phyloP scores from a whole-genome alignment of 2,329 filamentous ascomycete genomes.

The Microdochium bolleyi region DNA sequence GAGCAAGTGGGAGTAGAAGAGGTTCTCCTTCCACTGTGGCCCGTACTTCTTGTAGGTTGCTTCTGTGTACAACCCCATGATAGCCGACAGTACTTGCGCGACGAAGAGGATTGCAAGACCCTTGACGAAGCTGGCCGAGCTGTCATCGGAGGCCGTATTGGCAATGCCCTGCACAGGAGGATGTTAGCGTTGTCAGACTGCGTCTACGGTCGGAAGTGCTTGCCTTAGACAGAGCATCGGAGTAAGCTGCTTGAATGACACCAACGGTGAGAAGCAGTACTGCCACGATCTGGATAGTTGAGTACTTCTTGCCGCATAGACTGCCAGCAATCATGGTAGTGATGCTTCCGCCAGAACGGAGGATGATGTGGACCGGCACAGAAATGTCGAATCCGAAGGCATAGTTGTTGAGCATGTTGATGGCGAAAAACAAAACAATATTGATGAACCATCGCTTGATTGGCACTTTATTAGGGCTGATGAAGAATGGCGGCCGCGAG shows the following conservation, averaged over 20 bases:
- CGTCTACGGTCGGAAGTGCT: slow-evolving; percentile 7
- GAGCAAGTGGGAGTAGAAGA: slow-evolving; percentile 83
- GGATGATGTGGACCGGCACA: slow-evolving; percentile 92
- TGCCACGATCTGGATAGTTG: slow-evolving; percentile 68
- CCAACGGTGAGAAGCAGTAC: slow-evolving; percentile 79
- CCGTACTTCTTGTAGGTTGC: slow-evolving; percentile 80
- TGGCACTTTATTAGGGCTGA: slow-evolving; percentile 73
- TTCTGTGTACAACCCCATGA: slow-evolving; percentile 94
- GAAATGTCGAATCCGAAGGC: slow-evolving; percentile 96
- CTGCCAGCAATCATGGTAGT: slow-evolving; percentile 91
- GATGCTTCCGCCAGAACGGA: slow-evolving; percentile 90
- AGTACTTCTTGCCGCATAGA: slow-evolving; percentile 78
- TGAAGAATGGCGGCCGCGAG: slow-evolving; percentile 59
- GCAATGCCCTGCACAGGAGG: slow-evolving; percentile 9
- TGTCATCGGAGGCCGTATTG: slow-evolving; percentile 14
- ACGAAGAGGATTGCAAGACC: slow-evolving; percentile 79
- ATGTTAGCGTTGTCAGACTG: background rate
- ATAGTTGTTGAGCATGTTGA: slow-evolving; percentile 96
- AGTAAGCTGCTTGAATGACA: slow-evolving; percentile 81
- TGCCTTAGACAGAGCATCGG: slow-evolving; percentile 80
- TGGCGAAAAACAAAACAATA: slow-evolving; percentile 82
- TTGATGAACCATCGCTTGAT: slow-evolving; percentile 80
- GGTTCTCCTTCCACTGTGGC: slow-evolving; percentile 87
- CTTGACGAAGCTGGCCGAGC: slow-evolving; percentile 41
- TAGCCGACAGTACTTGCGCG: slow-evolving; percentile 82